These are phyloP conservation scores for Elsinoe arachidis DNA, from an alignment of 2,329 filamentous ascomycete genomes.

Conservation along the genomic window DNA sequence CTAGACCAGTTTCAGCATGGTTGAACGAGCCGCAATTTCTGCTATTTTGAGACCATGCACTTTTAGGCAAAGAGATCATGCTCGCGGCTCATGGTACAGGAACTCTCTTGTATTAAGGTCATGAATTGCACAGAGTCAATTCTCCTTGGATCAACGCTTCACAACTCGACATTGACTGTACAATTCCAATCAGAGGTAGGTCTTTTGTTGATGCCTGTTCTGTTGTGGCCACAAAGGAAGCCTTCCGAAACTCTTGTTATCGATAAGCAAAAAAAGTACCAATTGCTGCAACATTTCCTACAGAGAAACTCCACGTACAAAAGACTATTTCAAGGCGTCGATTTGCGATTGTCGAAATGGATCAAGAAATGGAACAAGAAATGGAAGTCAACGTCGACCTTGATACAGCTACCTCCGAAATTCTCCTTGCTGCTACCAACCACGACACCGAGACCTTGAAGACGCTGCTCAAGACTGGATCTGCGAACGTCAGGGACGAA, in stretches of 20 bases:
- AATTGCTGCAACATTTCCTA: neutral
- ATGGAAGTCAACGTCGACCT: slow-evolving; percentile 28
- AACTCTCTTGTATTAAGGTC: too few relatives aligned
- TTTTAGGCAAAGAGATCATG: neutral
- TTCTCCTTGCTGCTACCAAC: slow-evolving; percentile 57
- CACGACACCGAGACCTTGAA: slow-evolving; percentile 61
- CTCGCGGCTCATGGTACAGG: too few relatives aligned
- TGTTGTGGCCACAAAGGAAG: too few relatives aligned
- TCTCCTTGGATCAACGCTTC: too few relatives aligned
- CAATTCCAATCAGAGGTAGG: too few relatives aligned
- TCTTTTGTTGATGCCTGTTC: too few relatives aligned
- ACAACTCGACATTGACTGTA: too few relatives aligned
- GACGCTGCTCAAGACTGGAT: slow-evolving; percentile 53
- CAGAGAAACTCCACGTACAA: too few relatives aligned
- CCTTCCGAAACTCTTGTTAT: neutral
- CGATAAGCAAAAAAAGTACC: neutral
- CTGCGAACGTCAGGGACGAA: slow-evolving; percentile 69
- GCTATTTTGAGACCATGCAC: neutral
- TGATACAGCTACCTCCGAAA: slow-evolving; percentile 45
- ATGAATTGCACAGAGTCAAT: too few relatives aligned
- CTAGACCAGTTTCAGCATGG: neutral
- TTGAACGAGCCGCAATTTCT: neutral
- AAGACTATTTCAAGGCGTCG: too few relatives aligned
- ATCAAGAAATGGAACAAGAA: slow-evolving; percentile 17
- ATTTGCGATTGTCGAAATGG: neutral